Conservation (phyloP, 2,329 filamentous ascomycete species). For the Alternaria infectoria region DNA sequence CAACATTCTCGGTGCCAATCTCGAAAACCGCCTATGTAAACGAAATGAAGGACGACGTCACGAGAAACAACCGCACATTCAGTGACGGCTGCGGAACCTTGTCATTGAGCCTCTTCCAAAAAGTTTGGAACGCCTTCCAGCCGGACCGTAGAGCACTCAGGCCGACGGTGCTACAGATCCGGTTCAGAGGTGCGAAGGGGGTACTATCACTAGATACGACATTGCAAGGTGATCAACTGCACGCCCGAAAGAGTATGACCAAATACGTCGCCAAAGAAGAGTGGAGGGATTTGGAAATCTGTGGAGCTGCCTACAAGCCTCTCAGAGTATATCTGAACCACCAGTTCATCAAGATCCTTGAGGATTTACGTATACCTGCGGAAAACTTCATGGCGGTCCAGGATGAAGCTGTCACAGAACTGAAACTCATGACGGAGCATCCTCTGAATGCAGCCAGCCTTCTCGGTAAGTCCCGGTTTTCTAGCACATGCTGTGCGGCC, state of each 20-base stretch:
- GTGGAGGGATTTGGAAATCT: slow-evolving; percentile 69
- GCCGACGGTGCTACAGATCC: slow-evolving; percentile 67
- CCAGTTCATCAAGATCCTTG: slow-evolving; percentile 83
- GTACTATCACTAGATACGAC: slow-evolving; percentile 65
- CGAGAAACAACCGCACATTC: slow-evolving; percentile 66
- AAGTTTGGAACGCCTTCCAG: slow-evolving; percentile 65
- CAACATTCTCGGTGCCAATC: slow-evolving; percentile 66
- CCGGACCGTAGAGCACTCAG: slow-evolving; percentile 48
- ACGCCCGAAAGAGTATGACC: slow-evolving; percentile 75
- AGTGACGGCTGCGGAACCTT: slow-evolving; percentile 82
- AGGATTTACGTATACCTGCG: slow-evolving; percentile 70
- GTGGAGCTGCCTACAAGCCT: slow-evolving; percentile 70
- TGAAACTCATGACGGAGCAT: slow-evolving; percentile 66
- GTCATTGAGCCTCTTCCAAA: slow-evolving; percentile 64
- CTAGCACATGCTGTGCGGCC: neutral
- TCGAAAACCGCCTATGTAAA: slow-evolving; percentile 56
- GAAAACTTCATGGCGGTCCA: slow-evolving; percentile 71
- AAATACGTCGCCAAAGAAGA: slow-evolving; percentile 68
- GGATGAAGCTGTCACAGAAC: slow-evolving; percentile 62
- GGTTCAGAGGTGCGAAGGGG: slow-evolving; percentile 74
- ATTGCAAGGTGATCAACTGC: slow-evolving; percentile 63
- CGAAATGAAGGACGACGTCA: slow-evolving; percentile 59
- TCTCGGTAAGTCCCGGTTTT: slow-evolving; percentile 48
- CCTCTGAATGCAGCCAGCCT: slow-evolving; percentile 70
- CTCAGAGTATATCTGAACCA: slow-evolving; percentile 76